Evolutionary conservation across 2,329 filamentous ascomycete genomes (phyloP), one percentile per base, ranked within the genome.

Genomic region (Chrysoporthe cubensis): DNA sequence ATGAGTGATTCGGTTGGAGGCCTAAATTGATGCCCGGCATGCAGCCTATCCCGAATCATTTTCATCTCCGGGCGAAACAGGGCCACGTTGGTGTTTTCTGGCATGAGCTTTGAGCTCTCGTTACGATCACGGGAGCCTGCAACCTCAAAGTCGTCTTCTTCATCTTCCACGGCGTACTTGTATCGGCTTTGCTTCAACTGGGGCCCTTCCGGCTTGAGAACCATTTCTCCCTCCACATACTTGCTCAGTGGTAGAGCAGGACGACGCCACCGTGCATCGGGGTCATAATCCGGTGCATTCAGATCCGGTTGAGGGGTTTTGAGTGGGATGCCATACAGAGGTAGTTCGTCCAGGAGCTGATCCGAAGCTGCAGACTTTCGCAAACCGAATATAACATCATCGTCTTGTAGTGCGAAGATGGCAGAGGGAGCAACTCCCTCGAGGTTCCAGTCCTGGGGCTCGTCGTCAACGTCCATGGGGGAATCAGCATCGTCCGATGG

Each of bases 41-140:
- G 93, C 5, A 99, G 87, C 18, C 96, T 87, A 76, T 98, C 95
- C 67, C 95, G 88, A 52, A 97, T 94, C 65, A 90, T 87, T 78
- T 95, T 96, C 81, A 96, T 95, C 69, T 97, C 92, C 0, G 93
- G 89, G 71, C 92, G 89, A 79, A 99, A 99, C 0, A 99, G 82
- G 1, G 95, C 94, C 67, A 97, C 93, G 69, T 92, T 87, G 1
- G 85, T 88, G 71, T 91, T 90, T 71, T 91, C 88, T 0, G 94
- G 90, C 1, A 87, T 85, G 9, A 94, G 76, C 54, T 87, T 78
- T 42, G 74, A 74, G 52, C 72, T 71, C 54, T 71, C 73, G 26
- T 71, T 74, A n/a, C 70, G 73, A 32, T 75, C 72, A 18, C 71
- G 73, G 14, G 75, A 78, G 66, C 79, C 80, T 34, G 81, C 72